Conservation (phyloP, 208 protist genomes). For the Leptomonas pyrrhocoris region DNA sequence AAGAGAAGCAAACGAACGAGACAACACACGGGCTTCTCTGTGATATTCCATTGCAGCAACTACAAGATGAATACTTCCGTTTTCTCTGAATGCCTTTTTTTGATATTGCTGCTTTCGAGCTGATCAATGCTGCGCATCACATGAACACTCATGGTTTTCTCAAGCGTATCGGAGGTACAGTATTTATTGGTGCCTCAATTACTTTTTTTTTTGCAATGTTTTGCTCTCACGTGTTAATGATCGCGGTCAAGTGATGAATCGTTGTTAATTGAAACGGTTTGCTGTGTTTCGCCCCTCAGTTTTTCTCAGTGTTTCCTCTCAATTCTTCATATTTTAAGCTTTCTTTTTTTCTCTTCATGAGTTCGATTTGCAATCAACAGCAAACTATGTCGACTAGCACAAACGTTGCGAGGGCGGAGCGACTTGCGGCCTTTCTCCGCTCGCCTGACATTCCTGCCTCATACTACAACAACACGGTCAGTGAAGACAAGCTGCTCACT, state of each 20-base stretch:
- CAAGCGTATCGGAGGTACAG: too few species aligned
- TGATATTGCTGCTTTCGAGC: too few species aligned
- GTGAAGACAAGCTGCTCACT: conserved; percentile 67
- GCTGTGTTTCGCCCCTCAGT: not conserved
- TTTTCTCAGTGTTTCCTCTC: not conserved
- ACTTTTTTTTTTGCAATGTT: too few species aligned
- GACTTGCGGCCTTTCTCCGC: conserved; percentile 49
- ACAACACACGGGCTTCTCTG: not conserved
- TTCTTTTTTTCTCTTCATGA: not conserved
- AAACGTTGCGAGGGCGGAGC: conserved; percentile 31
- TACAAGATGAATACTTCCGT: too few species aligned
- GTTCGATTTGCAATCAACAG: not conserved
- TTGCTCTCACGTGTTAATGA: too few species aligned
- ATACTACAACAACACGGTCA: conserved; percentile 66
- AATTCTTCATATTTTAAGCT: conserved; percentile 19
- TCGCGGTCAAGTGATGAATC: too few species aligned
- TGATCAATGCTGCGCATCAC: too few species aligned
- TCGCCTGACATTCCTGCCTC: conserved; percentile 56
- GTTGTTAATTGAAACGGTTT: not conserved
- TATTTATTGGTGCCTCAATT: too few species aligned
- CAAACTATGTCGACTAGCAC: not conserved
- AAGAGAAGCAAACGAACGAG: conserved; percentile 5
- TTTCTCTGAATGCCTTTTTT: too few species aligned
- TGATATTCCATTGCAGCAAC: not conserved
- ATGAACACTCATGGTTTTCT: too few species aligned